Evolutionary conservation across 768 basidiomycete genomes (phyloP), one percentile per base, ranked within the genome.

Genomic region (Galerina marginata): DNA sequence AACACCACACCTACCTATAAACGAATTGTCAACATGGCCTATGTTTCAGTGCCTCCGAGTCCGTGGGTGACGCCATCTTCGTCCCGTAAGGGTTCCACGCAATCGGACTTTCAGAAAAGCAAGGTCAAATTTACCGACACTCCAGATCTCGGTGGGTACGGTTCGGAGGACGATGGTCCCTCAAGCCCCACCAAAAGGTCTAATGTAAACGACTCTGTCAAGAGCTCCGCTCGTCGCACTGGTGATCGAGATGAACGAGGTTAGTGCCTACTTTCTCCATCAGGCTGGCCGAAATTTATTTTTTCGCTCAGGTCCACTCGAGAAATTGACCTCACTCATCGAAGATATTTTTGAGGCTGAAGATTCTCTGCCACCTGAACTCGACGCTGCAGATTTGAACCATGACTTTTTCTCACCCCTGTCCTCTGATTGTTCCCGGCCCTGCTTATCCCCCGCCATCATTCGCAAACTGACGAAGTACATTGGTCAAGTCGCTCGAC

Each of bases 261-360:
- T 91, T 59, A 47, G 74, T 73, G 29, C 7, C 7, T 7, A 33
- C 20, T 51, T 50, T 11, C 33, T 53, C 45, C 12, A 47, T 56
- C 16, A 10, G 36, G 9, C 39, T 29, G 42, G 43, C 54, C 29
- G 37, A 40, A 54, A 26, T 56, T 42, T 25, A 53, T 23, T 53
- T 54, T 56, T 64, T 59, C 29, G 47, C 61, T 12, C 48, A 89
- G 90, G 74, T 1, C 89, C 91, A 0, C 72, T 91, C 4, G 90
- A 95, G 67, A 96, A 92, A 71, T 79, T 99, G 9, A 79, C 78
- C 0, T 85, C 86, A 2, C 75, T 93, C 15, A 77, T 96, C 1
- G 92, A 95, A 63, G 94, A 96, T 55, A 83, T 97, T 14, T 91
- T 96, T 65, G 92, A 95, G 67, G 92, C 93, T 0, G 93, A 98